Evolutionary conservation across 371 early-diverging fungal species (phyloP).

Genomic region (Globomyces sp.): DNA sequence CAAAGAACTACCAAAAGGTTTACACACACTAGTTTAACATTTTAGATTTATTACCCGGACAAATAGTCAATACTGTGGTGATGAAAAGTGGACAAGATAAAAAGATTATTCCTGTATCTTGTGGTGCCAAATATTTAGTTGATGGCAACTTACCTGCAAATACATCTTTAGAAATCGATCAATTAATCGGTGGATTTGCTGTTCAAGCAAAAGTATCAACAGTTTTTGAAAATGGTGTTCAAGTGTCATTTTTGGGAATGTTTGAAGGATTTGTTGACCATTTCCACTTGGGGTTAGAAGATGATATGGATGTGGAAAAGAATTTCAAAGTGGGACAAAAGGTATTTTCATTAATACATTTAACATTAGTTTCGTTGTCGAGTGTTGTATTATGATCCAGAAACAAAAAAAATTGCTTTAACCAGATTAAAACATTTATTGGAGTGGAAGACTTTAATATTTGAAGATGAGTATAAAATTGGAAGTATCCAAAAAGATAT

Average conservation of each 20-base stretch:
- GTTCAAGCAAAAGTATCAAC: constrained; percentile 56
- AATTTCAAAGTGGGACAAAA: constrained; percentile 53
- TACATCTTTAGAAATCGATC: background rate
- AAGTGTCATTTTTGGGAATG: constrained; percentile 65
- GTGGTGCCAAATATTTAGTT: no score
- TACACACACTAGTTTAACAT: background rate
- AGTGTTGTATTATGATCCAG: constrained; percentile 54
- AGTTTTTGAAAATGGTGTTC: constrained; percentile 59
- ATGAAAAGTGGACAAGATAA: background rate
- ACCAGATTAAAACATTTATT: constrained; percentile 56
- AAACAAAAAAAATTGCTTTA: constrained; percentile 60
- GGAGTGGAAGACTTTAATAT: constrained; percentile 31
- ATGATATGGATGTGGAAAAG: constrained; percentile 41
- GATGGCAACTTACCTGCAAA: background rate
- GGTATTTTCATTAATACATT: constrained; percentile 9
- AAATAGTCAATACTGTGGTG: background rate
- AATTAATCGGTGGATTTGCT: constrained; percentile 62
- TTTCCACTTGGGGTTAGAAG: constrained; percentile 52
- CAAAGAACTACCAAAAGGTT: constrained; percentile 11
- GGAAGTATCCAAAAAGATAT: constrained; percentile 62
- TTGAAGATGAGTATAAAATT: constrained; percentile 44
- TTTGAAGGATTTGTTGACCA: constrained; percentile 49
- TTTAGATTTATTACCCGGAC: constrained; percentile 48
- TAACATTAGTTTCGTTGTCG: background rate
- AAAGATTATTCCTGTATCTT: background rate